A percentile compares a stretch with the other conserved stretches of the same genome.
These are phyloP conservation scores for Extremus antarcticus DNA, from an alignment of 495 filamentous ascomycete genomes.

Conservation along the genomic window DNA sequence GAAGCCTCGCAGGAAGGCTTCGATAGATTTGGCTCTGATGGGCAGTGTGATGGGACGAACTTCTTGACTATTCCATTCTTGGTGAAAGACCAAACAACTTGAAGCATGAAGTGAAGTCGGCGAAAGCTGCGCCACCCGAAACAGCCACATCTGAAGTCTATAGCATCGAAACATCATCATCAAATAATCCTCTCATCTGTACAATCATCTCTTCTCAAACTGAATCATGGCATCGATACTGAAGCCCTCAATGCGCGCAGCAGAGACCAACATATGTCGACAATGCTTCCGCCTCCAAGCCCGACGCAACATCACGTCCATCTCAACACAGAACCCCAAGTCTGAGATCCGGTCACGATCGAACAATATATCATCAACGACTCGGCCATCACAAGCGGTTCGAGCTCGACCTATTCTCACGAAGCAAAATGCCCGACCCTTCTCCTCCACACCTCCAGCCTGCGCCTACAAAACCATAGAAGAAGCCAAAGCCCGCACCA, in stretches of 20 bases:
- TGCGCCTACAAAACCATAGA: conserved; percentile 22
- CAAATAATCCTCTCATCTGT: background rate
- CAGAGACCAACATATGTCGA: conserved; percentile 72
- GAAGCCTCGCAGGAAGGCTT: no score
- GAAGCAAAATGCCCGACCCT: conserved; percentile 3
- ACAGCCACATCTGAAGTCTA: background rate
- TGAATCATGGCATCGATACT: conserved; percentile 8
- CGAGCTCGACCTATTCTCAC: background rate
- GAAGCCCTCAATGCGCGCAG: conserved; percentile 68
- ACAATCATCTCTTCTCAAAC: background rate
- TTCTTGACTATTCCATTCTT: no score
- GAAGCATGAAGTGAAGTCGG: background rate
- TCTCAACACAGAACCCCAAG: conserved; percentile 13
- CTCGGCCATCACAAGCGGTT: background rate
- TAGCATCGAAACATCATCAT: background rate
- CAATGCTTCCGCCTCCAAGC: conserved; percentile 1
- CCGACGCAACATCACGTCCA: conserved; percentile 7
- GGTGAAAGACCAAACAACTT: no score
- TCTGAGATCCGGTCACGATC: conserved; percentile 15
- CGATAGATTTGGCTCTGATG: no score
- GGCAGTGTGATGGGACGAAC: no score
- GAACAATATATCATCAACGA: background rate
- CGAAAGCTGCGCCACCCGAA: background rate
- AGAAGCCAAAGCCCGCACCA: conserved; percentile 19
- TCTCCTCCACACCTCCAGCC: conserved; percentile 9